These are phyloP conservation scores for Trichoderma harzianum DNA, from an alignment of 2,329 filamentous ascomycete species.

Conservation along the genomic window DNA sequence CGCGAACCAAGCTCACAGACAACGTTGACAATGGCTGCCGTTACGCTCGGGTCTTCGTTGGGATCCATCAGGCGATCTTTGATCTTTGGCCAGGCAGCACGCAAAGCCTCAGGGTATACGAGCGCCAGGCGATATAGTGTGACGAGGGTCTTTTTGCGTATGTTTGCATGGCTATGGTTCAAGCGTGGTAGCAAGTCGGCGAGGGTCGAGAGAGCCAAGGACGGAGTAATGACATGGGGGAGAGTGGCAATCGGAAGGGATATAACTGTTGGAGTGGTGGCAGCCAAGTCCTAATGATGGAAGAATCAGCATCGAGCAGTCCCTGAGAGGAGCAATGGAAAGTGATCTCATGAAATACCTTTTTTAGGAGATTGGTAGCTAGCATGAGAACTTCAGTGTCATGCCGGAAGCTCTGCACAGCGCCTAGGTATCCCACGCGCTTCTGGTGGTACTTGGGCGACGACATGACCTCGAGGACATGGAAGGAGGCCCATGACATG, in stretches of 20 bases:
- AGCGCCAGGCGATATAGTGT: conserved; percentile 89
- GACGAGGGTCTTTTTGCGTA: conserved; percentile 94
- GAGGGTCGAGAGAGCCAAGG: conserved; percentile 84
- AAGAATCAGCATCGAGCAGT: not conserved
- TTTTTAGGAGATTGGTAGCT: conserved; percentile 94
- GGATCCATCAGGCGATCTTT: conserved; percentile 91
- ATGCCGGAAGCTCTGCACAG: conserved; percentile 90
- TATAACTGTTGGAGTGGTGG: conserved; percentile 70
- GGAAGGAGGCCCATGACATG: conserved; percentile 99
- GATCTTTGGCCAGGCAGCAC: conserved; percentile 94
- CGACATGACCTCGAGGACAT: conserved; percentile 98
- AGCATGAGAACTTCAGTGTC: conserved; percentile 98
- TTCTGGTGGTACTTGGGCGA: conserved; percentile 93
- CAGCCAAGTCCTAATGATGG: conserved; percentile 59
- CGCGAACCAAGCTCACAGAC: conserved; percentile 95
- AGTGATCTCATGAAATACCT: conserved; percentile 47
- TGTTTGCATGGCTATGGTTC: conserved; percentile 77
- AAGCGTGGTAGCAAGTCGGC: conserved; percentile 82
- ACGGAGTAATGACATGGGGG: conserved; percentile 92
- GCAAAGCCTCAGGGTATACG: conserved; percentile 92
- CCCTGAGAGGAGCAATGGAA: not conserved
- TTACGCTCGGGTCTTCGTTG: conserved; percentile 86
- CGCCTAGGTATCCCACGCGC: conserved; percentile 88
- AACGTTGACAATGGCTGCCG: conserved; percentile 93
- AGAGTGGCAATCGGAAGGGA: conserved; percentile 83